Conservation (phyloP, 345 rosid species). For the Eucalyptus decipiens region DNA sequence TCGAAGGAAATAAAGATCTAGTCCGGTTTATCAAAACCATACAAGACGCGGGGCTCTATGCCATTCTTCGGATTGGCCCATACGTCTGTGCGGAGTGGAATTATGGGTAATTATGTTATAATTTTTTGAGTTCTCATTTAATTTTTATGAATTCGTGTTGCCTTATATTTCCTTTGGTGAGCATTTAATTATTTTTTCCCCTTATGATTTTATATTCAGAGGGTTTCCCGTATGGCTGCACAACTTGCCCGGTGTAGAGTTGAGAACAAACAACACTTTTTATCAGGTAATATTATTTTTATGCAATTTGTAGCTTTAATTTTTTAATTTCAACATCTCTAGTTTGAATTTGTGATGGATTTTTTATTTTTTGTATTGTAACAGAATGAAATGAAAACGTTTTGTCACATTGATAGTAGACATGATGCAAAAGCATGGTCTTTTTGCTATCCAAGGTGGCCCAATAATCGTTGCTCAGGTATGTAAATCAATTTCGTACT, state of each 20-base stretch:
- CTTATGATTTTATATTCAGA: background rate
- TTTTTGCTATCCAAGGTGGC: slow-evolving; percentile 36
- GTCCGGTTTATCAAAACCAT: slow-evolving; percentile 27
- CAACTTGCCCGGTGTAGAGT: slow-evolving; percentile 20
- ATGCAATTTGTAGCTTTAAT: background rate
- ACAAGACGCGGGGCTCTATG: slow-evolving; percentile 13
- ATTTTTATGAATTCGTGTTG: background rate
- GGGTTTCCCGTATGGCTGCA: slow-evolving; percentile 71
- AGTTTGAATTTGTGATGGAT: background rate
- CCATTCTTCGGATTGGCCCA: slow-evolving; percentile 39
- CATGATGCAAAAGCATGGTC: slow-evolving; percentile 9
- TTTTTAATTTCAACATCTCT: background rate
- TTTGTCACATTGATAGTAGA: slow-evolving; percentile 20
- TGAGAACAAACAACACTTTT: slow-evolving; percentile 34
- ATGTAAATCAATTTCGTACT: background rate
- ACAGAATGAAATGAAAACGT: slow-evolving; percentile 29
- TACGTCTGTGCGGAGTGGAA: slow-evolving; percentile 39
- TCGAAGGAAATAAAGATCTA: slow-evolving; percentile 19
- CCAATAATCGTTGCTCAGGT: slow-evolving; percentile 40
- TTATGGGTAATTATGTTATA: slow-evolving; percentile 13
- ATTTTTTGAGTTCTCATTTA: background rate
- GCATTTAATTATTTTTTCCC: background rate
- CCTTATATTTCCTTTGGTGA: background rate
- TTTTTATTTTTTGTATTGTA: background rate
- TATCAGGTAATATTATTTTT: slow-evolving; percentile 25